Percentiles rank a stretch among this genome's conserved stretches.
These are phyloP conservation scores for Kondoa subrosea DNA, from an alignment of 768 basidiomycete species.

Conservation along the genomic window DNA sequence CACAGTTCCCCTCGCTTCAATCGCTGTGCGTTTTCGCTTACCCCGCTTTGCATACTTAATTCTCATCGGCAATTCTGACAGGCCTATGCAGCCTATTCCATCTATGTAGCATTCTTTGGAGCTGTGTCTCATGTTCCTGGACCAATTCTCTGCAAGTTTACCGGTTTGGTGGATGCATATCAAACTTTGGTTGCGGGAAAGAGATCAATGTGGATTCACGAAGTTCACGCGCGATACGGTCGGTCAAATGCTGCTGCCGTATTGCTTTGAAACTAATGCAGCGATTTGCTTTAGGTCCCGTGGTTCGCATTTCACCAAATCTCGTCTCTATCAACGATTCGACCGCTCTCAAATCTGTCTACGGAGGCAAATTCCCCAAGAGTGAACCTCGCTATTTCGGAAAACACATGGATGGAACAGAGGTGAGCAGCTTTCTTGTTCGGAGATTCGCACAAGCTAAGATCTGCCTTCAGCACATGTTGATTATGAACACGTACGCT, in stretches of 20 bases:
- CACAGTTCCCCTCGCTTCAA: neutral
- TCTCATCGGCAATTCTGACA: too few species aligned
- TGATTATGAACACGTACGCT: slow-evolving; percentile 1
- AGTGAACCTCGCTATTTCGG: neutral
- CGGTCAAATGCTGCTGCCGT: too few species aligned
- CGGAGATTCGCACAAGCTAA: too few species aligned
- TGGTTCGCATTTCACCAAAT: neutral
- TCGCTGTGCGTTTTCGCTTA: too few species aligned
- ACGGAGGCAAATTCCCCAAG: slow-evolving; percentile 8
- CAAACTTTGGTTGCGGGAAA: neutral
- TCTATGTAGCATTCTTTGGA: slow-evolving; percentile 4
- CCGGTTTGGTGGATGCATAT: neutral
- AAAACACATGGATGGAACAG: slow-evolving; percentile 8
- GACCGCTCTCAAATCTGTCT: neutral
- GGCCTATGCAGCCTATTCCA: neutral
- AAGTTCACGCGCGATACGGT: neutral
- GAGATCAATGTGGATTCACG: neutral
- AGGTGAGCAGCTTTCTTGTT: too few species aligned
- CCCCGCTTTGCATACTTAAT: too few species aligned
- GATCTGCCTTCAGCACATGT: too few species aligned
- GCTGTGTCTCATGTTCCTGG: slow-evolving; percentile 2
- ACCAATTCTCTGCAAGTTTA: slow-evolving; percentile 2
- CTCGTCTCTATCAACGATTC: slow-evolving; percentile 2
- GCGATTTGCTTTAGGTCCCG: too few species aligned
- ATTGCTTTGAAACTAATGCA: too few species aligned